phyloP scores from a whole-genome alignment of 2,329 filamentous ascomycete species.

The Trichoderma gracile region DNA sequence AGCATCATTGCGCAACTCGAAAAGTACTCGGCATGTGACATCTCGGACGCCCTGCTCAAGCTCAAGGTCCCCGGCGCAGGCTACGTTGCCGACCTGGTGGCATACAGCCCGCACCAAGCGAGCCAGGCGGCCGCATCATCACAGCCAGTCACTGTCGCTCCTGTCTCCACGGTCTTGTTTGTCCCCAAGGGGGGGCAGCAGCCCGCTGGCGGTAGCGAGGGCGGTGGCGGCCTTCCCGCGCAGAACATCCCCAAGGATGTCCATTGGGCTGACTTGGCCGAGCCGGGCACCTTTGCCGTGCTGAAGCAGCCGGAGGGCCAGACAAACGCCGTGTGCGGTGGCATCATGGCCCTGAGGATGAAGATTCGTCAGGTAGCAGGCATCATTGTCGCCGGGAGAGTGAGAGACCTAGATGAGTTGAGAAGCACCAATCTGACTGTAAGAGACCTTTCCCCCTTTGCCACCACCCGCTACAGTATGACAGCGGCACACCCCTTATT shows the following conservation, averaged over 20 bases:
- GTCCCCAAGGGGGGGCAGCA: conserved; percentile 52
- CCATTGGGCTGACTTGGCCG: conserved; percentile 69
- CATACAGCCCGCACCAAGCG: conserved; percentile 36
- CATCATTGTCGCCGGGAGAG: conserved; percentile 67
- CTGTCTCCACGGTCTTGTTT: conserved; percentile 64
- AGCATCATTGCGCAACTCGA: conserved; percentile 35
- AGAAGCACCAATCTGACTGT: conserved; percentile 57
- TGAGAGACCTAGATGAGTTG: conserved; percentile 66
- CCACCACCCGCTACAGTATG: not conserved
- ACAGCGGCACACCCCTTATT: not conserved
- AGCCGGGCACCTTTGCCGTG: conserved; percentile 62
- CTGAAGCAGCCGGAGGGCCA: conserved; percentile 66
- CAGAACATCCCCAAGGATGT: conserved; percentile 58
- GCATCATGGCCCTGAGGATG: conserved; percentile 73
- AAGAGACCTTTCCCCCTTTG: conserved; percentile 32
- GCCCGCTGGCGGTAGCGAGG: not conserved
- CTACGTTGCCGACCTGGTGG: conserved; percentile 60
- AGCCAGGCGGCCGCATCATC: conserved; percentile 30
- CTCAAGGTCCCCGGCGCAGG: conserved; percentile 67
- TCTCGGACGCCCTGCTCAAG: conserved; percentile 73
- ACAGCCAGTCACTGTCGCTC: conserved; percentile 46
- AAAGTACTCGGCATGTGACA: conserved; percentile 54
- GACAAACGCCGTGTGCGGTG: conserved; percentile 71
- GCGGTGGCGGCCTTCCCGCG: conserved; percentile 16
- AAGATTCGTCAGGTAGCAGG: conserved; percentile 60